A percentile compares a stretch with the other conserved stretches of the same genome.
Conservation (phyloP, 2,329 filamentous ascomycete species). For the Waltergamsia citrina region DNA sequence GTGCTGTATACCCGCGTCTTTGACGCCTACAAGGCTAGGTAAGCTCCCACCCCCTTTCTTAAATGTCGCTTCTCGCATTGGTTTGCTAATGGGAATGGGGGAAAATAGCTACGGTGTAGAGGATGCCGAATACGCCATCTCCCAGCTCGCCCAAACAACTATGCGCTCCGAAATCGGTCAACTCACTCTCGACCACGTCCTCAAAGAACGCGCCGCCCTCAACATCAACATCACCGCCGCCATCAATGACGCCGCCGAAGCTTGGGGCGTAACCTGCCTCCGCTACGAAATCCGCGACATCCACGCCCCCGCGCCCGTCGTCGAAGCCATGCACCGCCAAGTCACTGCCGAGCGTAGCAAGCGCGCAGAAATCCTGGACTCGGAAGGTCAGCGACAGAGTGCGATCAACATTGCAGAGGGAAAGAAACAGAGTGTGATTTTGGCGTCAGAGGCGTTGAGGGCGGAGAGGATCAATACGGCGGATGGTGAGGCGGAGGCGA, state of each 20-base stretch:
- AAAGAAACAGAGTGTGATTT: constrained; percentile 91
- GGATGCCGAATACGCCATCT: constrained; percentile 97
- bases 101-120: constrained; percentile 87
- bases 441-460: constrained; percentile 85
- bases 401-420: constrained; percentile 99
- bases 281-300: constrained; percentile 98
- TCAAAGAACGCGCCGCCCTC: constrained; percentile 91
- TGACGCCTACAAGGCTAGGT: constrained; percentile 97
- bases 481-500: constrained; percentile 88
- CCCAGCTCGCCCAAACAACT: constrained; percentile 93
- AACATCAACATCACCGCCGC: constrained; percentile 98
- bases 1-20: constrained; percentile 94
- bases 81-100: neutral
- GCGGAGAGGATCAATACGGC: constrained; percentile 91
- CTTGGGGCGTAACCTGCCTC: constrained; percentile 93
- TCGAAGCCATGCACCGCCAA: constrained; percentile 96
- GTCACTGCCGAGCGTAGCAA: constrained; percentile 96
- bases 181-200: constrained; percentile 88
- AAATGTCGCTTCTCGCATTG: neutral
- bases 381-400: constrained; percentile 90
- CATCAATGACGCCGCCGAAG: constrained; percentile 95
- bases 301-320: constrained; percentile 85
- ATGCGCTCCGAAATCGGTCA: constrained; percentile 99
- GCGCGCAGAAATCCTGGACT: constrained; percentile 94
- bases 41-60: constrained; percentile 17